phyloP scores from a whole-genome alignment of 148 eudicot species.

The Fagopyrum esculentum region DNA sequence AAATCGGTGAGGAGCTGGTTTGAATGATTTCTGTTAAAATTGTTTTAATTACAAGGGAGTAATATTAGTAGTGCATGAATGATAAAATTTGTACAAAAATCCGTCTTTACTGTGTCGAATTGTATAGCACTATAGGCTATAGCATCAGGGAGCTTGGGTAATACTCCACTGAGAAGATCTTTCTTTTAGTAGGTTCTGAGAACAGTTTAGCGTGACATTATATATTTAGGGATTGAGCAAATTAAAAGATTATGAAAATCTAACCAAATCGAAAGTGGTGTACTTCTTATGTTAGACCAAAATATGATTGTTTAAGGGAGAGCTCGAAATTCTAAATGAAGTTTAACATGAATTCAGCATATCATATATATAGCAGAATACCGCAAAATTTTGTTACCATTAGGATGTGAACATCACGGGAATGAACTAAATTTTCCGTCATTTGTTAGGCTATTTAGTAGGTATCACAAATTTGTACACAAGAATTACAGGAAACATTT shows the following conservation, averaged over 20 bases:
- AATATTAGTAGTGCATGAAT: background rate
- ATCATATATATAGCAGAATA: background rate
- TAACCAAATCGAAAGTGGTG: background rate
- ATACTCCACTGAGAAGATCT: background rate
- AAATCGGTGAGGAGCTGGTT: background rate
- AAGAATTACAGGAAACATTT: background rate
- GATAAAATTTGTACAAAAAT: background rate
- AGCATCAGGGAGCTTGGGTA: background rate
- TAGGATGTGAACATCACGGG: background rate
- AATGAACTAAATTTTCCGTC: background rate
- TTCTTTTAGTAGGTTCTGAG: background rate
- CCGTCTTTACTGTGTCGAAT: background rate
- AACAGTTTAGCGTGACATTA: background rate
- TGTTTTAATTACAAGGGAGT: background rate
- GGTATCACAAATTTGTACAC: background rate
- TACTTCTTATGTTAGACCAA: background rate
- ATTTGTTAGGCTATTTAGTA: background rate
- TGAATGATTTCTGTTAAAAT: background rate
- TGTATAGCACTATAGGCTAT: background rate
- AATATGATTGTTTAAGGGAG: background rate
- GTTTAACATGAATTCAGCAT: conserved; percentile 1
- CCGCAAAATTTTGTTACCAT: background rate
- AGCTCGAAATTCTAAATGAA: background rate
- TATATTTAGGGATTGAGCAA: background rate
- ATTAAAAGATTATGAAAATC: background rate